Evolutionary conservation across 225 moss, liverwort and hornwort species (phyloP).

Genomic region (Sphagnum contortum): DNA sequence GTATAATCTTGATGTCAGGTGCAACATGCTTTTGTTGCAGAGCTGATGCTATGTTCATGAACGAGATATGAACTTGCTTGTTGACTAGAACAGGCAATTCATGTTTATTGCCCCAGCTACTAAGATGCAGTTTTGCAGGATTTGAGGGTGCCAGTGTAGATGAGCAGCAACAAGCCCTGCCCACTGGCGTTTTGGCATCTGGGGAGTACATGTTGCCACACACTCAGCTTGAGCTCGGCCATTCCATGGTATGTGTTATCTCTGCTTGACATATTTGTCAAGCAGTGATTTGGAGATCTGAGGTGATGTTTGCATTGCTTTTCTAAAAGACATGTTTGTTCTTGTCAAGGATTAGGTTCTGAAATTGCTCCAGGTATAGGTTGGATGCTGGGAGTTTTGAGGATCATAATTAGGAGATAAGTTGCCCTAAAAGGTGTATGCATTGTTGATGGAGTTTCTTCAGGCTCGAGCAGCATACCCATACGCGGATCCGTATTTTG

Average conservation of each 20-base stretch:
- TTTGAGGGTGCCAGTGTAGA: slow-evolving; percentile 76
- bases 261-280: too few relatives aligned
- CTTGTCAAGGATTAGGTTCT: too few relatives aligned
- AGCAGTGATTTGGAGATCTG: too few relatives aligned
- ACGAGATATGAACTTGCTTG: background rate
- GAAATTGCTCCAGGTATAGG: too few relatives aligned
- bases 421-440: too few relatives aligned
- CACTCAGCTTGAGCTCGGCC: slow-evolving; percentile 94
- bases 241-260: slow-evolving; percentile 58
- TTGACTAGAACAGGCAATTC: too few relatives aligned
- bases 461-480: slow-evolving; percentile 85
- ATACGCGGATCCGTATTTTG: slow-evolving; percentile 86
- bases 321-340: too few relatives aligned
- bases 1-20: background rate
- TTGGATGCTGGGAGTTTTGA: too few relatives aligned
- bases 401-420: too few relatives aligned
- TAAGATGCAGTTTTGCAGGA: slow-evolving; percentile 36
- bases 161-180: slow-evolving; percentile 45
- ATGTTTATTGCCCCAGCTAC: background rate
- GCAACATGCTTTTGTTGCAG: background rate
- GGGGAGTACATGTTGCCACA: slow-evolving; percentile 87
- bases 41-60: background rate
- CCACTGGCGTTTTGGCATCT: slow-evolving; percentile 54
- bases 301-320: too few relatives aligned
- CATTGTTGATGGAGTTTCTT: background rate